A percentile compares a stretch with the other conserved stretches of the same genome.
phyloP scores from a whole-genome alignment of 108 stramenopile species.

The Mediolabrus comicus region DNA sequence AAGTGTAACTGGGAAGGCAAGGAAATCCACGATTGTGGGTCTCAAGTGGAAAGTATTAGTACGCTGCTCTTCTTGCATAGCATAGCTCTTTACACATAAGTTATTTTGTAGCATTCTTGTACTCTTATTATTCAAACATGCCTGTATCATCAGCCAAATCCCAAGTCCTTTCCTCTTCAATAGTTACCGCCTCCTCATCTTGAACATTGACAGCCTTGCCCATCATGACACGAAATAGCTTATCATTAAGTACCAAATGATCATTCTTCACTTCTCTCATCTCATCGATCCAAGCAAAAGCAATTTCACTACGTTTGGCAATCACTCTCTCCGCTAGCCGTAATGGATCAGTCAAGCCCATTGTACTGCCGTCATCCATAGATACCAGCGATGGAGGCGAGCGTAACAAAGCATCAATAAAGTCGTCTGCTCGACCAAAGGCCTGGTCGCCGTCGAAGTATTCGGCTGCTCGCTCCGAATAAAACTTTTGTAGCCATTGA shows the following conservation, averaged over 20 bases:
- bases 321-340: slow-evolving; percentile 68
- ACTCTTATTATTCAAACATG: slow-evolving; percentile 7
- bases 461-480: slow-evolving; percentile 44
- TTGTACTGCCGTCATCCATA: slow-evolving; percentile 14
- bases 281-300: slow-evolving; percentile 60
- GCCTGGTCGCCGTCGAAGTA: slow-evolving; percentile 75
- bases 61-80: too few relatives aligned
- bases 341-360: slow-evolving; percentile 55
- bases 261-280: slow-evolving; percentile 62
- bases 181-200: not conserved
- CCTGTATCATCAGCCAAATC: slow-evolving; percentile 11
- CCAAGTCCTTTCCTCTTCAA: slow-evolving; percentile 7
- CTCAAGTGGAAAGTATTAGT: too few relatives aligned
- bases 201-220: slow-evolving; percentile 29
- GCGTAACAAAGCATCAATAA: slow-evolving; percentile 71
- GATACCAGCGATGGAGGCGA: slow-evolving; percentile 56
- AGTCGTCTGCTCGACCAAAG: slow-evolving; percentile 60
- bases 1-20: too few relatives aligned
- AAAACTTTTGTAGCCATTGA: slow-evolving; percentile 62
- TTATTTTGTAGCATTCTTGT: too few relatives aligned
- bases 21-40: too few relatives aligned
- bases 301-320: slow-evolving; percentile 54
- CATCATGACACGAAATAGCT: slow-evolving; percentile 34
- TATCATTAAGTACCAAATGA: slow-evolving; percentile 48
- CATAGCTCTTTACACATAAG: too few relatives aligned